A percentile compares a stretch with the other conserved stretches of the same genome.
Evolutionary conservation across 306 rosid genomes (phyloP).

Genomic region (Dalbergia cochinchinensis): DNA sequence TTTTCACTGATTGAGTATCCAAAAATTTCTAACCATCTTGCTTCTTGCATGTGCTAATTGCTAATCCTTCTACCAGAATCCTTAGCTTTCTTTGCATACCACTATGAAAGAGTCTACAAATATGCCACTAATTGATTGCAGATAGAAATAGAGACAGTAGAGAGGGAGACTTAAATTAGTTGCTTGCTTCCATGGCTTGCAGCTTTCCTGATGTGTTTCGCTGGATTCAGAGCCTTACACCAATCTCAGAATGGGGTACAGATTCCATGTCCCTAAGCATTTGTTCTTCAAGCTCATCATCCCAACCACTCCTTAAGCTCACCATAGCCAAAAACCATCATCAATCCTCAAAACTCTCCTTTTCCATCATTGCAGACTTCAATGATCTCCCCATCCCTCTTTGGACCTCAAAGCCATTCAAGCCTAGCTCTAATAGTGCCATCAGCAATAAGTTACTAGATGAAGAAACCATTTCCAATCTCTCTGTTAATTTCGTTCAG

Average conservation of each 20-base stretch:
- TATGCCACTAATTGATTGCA: slow-evolving; percentile 14
- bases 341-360: slow-evolving; percentile 53
- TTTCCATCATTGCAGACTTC: slow-evolving; percentile 65
- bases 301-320: slow-evolving; percentile 69
- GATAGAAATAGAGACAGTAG: not conserved
- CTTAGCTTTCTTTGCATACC: slow-evolving; percentile 8
- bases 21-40: not conserved
- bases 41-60: not conserved
- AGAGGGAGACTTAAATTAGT: not conserved
- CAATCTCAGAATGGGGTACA: slow-evolving; percentile 70
- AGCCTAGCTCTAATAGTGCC: slow-evolving; percentile 42
- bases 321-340: slow-evolving; percentile 52
- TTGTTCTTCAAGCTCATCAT: slow-evolving; percentile 65
- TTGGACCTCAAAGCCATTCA: slow-evolving; percentile 84
- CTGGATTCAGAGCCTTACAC: slow-evolving; percentile 90
- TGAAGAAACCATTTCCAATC: slow-evolving; percentile 57
- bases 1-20: no score
- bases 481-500: slow-evolving; percentile 65
- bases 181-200: slow-evolving; percentile 62
- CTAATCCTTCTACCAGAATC: not conserved
- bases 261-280: slow-evolving; percentile 56
- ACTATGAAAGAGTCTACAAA: slow-evolving; percentile 46
- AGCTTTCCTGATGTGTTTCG: slow-evolving; percentile 67
- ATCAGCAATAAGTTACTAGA: slow-evolving; percentile 41
- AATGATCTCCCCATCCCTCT: slow-evolving; percentile 67